Evolutionary conservation across 345 rosid species (phyloP).

Genomic region (Combretum micranthum): DNA sequence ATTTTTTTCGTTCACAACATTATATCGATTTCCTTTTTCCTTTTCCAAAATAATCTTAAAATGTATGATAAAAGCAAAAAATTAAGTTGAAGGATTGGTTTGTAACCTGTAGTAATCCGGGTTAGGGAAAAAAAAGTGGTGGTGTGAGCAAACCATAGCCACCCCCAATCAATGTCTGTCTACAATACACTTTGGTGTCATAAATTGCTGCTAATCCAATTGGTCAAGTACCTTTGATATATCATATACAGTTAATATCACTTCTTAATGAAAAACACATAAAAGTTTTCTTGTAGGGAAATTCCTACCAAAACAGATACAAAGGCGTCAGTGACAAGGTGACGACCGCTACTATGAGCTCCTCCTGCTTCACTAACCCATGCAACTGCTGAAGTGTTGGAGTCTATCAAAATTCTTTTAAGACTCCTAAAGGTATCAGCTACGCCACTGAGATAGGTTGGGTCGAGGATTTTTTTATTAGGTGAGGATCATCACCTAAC

Average conservation of each 20-base stretch:
- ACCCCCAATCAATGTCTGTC: constrained; percentile 52
- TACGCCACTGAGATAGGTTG: constrained; percentile 30
- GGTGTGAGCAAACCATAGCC: constrained; percentile 46
- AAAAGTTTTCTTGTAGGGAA: not conserved
- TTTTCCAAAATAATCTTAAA: no score
- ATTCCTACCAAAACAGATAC: constrained; percentile 45
- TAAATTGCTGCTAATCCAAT: constrained; percentile 46
- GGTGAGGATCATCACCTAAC: constrained; percentile 37
- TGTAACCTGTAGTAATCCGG: constrained; percentile 40
- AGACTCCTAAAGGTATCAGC: constrained; percentile 20
- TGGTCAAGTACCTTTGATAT: constrained; percentile 39
- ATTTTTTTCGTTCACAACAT: no score
- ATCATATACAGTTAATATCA: not conserved
- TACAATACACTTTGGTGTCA: constrained; percentile 41
- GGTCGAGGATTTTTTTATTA: constrained; percentile 36
- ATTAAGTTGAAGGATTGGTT: not conserved
- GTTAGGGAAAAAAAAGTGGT: constrained; percentile 35
- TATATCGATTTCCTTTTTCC: no score
- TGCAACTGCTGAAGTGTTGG: constrained; percentile 36
- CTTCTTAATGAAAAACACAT: not conserved
- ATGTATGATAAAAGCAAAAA: not conserved
- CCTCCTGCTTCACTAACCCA: constrained; percentile 72
- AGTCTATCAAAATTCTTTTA: constrained; percentile 24
- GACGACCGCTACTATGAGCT: constrained; percentile 41
- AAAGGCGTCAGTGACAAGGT: constrained; percentile 46